phyloP scores from a whole-genome alignment of 768 basidiomycete species.

The Clitopilus hobsonii region DNA sequence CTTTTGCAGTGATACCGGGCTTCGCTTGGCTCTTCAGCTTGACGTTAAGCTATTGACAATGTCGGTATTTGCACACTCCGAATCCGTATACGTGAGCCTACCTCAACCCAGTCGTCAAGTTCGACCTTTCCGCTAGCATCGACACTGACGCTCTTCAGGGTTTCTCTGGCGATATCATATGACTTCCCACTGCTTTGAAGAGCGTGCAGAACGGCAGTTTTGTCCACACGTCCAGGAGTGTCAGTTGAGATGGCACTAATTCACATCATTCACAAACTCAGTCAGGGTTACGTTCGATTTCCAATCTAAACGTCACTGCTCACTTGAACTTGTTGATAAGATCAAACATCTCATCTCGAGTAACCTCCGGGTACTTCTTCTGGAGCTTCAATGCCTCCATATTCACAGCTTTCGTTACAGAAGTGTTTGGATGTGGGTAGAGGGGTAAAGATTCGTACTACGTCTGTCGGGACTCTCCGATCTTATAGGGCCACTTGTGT shows the following conservation, averaged over 20 bases:
- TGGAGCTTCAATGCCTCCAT: conserved; percentile 87
- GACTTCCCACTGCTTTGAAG: conserved; percentile 80
- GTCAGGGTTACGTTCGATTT: conserved; percentile 8
- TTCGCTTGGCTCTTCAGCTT: conserved; percentile 60
- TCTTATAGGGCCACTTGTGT: conserved; percentile 9
- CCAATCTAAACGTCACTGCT: conserved; percentile 24
- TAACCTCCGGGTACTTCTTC: conserved; percentile 89
- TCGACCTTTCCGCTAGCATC: conserved; percentile 96
- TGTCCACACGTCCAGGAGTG: conserved; percentile 78
- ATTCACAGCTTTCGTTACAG: conserved; percentile 9
- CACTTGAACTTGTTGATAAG: conserved; percentile 96
- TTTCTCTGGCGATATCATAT: conserved; percentile 86
- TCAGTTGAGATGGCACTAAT: conserved; percentile 70
- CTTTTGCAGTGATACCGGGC: conserved; percentile 51
- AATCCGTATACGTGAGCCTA: conserved; percentile 28
- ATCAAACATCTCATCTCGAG: conserved; percentile 91
- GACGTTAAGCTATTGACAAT: conserved; percentile 58
- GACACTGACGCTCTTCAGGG: conserved; percentile 89
- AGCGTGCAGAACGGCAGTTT: conserved; percentile 73
- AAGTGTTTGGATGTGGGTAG: not conserved
- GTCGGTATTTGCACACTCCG: not conserved
- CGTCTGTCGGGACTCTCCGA: conserved; percentile 14
- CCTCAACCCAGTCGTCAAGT: conserved; percentile 98
- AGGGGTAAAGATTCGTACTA: conserved; percentile 1
- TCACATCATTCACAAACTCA: conserved; percentile 6